phyloP scores from a whole-genome alignment of 306 rosid genomes.

The Calophaca sinica region DNA sequence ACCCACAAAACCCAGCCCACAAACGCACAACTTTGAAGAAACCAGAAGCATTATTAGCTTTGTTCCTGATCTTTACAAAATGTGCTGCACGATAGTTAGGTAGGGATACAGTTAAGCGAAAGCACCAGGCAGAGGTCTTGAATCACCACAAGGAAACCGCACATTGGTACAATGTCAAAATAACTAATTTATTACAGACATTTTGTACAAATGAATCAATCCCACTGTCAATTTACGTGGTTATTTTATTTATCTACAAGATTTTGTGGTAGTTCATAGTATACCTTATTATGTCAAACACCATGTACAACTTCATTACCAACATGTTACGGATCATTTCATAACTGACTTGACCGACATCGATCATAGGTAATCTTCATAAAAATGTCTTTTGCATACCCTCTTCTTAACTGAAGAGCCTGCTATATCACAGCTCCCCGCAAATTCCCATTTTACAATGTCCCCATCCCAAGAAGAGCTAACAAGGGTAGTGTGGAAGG shows the following conservation, averaged over 20 bases:
- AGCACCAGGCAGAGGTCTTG: background rate
- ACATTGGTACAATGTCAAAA: background rate
- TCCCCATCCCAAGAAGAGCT: slow-evolving; percentile 99
- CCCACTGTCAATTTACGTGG: slow-evolving; percentile 15
- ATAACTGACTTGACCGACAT: background rate
- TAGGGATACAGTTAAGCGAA: background rate
- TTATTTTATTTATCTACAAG: slow-evolving; percentile 52
- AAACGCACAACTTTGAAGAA: slow-evolving; percentile 20
- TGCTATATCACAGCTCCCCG: slow-evolving; percentile 56
- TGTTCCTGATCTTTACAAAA: slow-evolving; percentile 30
- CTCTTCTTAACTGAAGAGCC: slow-evolving; percentile 49
- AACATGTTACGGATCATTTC: slow-evolving; percentile 27
- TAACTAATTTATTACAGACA: background rate
- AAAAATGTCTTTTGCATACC: slow-evolving; percentile 50
- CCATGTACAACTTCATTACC: slow-evolving; percentile 27
- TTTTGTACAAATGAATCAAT: slow-evolving; percentile 27
- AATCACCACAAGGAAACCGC: slow-evolving; percentile 32
- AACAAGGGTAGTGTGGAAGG: slow-evolving; percentile 73
- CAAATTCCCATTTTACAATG: slow-evolving; percentile 83
- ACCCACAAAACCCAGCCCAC: too few species aligned
- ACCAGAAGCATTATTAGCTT: slow-evolving; percentile 27
- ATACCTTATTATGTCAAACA: slow-evolving; percentile 32
- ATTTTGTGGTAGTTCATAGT: slow-evolving; percentile 9
- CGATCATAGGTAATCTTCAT: slow-evolving; percentile 33
- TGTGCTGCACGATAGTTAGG: slow-evolving; percentile 16